phyloP scores from a whole-genome alignment of 2,329 filamentous ascomycete species.

The Colletotrichum abscissum region DNA sequence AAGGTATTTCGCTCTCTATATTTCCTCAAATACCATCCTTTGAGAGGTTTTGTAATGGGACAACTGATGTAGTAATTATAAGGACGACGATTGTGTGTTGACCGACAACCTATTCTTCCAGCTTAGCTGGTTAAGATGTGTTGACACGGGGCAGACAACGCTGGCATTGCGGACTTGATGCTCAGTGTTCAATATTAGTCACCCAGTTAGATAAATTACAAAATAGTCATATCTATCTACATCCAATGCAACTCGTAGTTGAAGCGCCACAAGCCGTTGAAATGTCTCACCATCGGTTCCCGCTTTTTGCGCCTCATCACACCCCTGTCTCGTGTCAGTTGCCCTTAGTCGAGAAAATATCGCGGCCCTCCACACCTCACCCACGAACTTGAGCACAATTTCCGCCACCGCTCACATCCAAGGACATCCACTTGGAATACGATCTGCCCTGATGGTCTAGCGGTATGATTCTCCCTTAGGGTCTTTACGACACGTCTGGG shows the following conservation, averaged over 20 bases:
- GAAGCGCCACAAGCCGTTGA: background rate
- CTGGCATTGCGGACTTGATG: too few relatives aligned
- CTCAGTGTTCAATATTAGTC: too few relatives aligned
- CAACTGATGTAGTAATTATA: too few relatives aligned
- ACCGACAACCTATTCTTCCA: too few relatives aligned
- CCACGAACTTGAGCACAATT: background rate
- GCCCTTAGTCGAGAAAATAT: conserved; percentile 3
- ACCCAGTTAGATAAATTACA: too few relatives aligned
- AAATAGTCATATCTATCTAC: too few relatives aligned
- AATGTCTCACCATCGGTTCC: background rate
- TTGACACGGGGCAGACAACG: too few relatives aligned
- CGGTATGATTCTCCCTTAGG: conserved; percentile 36
- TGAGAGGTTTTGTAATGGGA: too few relatives aligned
- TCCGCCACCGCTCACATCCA: rapidly evolving
- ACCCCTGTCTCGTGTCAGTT: conserved; percentile 7
- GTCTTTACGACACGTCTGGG: background rate
- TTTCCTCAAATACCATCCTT: too few relatives aligned
- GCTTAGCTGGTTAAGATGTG: too few relatives aligned
- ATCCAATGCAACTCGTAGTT: background rate
- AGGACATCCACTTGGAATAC: background rate
- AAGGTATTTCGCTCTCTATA: too few relatives aligned
- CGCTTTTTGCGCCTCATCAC: background rate
- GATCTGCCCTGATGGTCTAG: conserved; percentile 32
- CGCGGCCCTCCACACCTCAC: background rate
- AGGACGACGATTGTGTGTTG: too few relatives aligned